Evolutionary conservation across 2,329 filamentous ascomycete species (phyloP), one percentile per base, ranked within the genome.

Genomic region (Trichoderma sp.): DNA sequence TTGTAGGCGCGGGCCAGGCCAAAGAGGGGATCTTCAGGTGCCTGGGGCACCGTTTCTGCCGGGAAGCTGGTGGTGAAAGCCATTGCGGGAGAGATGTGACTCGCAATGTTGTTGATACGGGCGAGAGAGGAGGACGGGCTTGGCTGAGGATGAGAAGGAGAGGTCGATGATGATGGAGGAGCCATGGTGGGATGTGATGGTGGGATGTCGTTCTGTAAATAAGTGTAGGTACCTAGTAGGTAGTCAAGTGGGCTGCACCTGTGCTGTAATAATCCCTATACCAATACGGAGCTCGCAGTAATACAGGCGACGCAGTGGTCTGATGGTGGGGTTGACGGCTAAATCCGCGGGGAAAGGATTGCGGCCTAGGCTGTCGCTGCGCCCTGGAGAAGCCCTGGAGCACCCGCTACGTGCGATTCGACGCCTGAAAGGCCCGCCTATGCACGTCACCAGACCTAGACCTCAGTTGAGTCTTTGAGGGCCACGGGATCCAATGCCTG

Each of bases 11-110:
- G 88, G 87, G 94, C 93, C 75, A 99, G 84, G 68, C 94, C 94
- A 78, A 99, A 99, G 77, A 99, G 88, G 72, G 94, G 89, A 82
- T 99, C 95, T 80, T 97, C 94, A 57, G 95, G 94, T 70, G 95
- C 95, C 81, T 94, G 90, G 75, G 94, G 92, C 69, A 97, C 92
- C 72, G 86, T 83, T 76, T 91, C 87, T 75, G 90, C 86, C 70
- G 89, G 87, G 83, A 97, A 97, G 76, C 86, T 88, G 73, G 91
- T 90, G 64, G 75, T 72, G 67, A 77, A 74, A 70, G 77, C 73
- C 79, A 81, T 81, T 74, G 81, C 78, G 71, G 87, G 84, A 76
- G 88, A 86, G 86, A 95, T 90, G 80, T 95, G 92, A 76, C 83
- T 84, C 74, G 86, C 84, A 74, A 93, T 86, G 75, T 83, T 89